Evolutionary conservation across 73 alveolate species (phyloP).

Genomic region (Halteria grandinella): DNA sequence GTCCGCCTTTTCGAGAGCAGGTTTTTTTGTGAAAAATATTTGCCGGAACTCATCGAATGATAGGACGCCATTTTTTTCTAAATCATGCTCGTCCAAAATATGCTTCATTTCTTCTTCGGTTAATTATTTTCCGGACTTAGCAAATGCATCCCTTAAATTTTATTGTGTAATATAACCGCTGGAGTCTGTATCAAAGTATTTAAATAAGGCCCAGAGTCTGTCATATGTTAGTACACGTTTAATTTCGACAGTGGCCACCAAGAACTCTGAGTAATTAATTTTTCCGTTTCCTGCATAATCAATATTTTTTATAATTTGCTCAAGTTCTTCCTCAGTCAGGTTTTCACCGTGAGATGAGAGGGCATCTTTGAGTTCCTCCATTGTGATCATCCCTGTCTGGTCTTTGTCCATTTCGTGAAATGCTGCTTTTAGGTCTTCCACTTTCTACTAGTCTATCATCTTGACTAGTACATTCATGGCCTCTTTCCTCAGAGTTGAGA

Average conservation of each 20-base stretch:
- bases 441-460: slow-evolving; percentile 74
- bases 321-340: slow-evolving; percentile 75
- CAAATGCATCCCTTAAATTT: slow-evolving; percentile 30
- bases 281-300: slow-evolving; percentile 69
- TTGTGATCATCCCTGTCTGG: slow-evolving; percentile 86
- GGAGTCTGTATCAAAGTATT: slow-evolving; percentile 46
- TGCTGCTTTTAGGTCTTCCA: slow-evolving; percentile 78
- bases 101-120: slow-evolving; percentile 14
- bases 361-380: slow-evolving; percentile 84
- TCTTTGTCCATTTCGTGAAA: slow-evolving; percentile 87
- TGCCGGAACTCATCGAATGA: slow-evolving; percentile 45
- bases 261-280: slow-evolving; percentile 68
- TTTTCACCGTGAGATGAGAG: background rate
- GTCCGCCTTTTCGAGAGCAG: too few relatives aligned
- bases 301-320: slow-evolving; percentile 62
- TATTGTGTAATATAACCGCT: slow-evolving; percentile 23
- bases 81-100: slow-evolving; percentile 31
- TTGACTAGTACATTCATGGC: slow-evolving; percentile 73
- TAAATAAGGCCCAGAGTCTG: slow-evolving; percentile 19
- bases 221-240: slow-evolving; percentile 27
- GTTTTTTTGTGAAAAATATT: slow-evolving; percentile 3
- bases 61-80: slow-evolving; percentile 17
- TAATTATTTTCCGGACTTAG: slow-evolving; percentile 12
- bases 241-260: slow-evolving; percentile 67
- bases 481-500: slow-evolving; percentile 66